Conservation (phyloP, 257 asterid species). For the Ligustrum vulgare region DNA sequence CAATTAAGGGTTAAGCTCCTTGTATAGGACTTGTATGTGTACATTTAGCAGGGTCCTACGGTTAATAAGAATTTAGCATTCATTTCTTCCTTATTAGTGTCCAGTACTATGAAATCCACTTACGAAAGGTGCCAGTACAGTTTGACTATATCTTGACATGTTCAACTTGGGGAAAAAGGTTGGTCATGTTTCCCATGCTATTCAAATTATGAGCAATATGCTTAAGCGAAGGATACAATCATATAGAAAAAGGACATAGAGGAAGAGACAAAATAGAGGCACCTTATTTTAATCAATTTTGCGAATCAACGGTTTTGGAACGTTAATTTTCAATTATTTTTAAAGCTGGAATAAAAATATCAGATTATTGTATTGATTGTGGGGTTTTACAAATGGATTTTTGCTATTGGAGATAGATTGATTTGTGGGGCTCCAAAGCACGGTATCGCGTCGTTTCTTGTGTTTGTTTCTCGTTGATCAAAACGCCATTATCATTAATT, state of each 20-base stretch:
- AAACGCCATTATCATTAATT: conserved; percentile 23
- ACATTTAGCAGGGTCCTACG: too few species aligned
- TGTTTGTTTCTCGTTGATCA: conserved; percentile 35
- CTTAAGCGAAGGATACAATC: conserved; percentile 20
- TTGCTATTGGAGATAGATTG: conserved; percentile 53
- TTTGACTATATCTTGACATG: not conserved
- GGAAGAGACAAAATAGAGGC: conserved; percentile 36
- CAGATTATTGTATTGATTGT: conserved; percentile 29
- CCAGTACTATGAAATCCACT: not conserved
- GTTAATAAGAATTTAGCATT: not conserved
- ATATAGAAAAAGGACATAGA: conserved; percentile 15
- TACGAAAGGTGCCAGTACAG: not conserved
- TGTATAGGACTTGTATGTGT: too few species aligned
- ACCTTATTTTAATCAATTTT: conserved; percentile 22
- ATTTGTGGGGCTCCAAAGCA: conserved; percentile 42
- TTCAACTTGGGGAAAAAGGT: not conserved
- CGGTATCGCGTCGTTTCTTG: conserved; percentile 46
- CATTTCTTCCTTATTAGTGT: not conserved
- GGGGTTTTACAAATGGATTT: conserved; percentile 40
- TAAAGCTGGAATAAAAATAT: conserved; percentile 14
- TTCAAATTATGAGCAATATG: conserved; percentile 2
- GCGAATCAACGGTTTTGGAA: conserved; percentile 38
- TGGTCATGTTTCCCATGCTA: not conserved
- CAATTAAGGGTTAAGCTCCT: not conserved
- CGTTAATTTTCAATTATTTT: conserved; percentile 32